Evolutionary conservation across 2,329 filamentous ascomycete species (phyloP).

Genomic region (Scytalidium sp.): DNA sequence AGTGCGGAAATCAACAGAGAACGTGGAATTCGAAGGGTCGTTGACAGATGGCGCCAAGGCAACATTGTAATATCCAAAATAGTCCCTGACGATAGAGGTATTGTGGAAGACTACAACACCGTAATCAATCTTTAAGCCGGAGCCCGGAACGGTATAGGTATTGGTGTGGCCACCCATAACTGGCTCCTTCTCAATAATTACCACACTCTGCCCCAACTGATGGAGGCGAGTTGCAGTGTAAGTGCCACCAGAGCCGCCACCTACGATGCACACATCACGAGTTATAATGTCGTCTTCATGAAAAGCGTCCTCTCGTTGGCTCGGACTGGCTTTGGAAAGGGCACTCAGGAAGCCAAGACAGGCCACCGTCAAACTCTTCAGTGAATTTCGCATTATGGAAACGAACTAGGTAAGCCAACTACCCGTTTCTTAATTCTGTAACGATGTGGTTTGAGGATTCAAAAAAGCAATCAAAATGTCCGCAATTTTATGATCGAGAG

Average conservation of each 20-base stretch:
- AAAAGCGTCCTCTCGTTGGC: too few relatives aligned
- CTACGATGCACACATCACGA: conserved; percentile 30
- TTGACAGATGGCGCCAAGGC: neutral
- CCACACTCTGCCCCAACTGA: conserved; percentile 28
- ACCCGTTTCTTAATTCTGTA: too few relatives aligned
- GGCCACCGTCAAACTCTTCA: too few relatives aligned
- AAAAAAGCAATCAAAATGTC: too few relatives aligned
- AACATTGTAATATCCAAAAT: conserved; percentile 40
- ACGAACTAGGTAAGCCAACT: too few relatives aligned
- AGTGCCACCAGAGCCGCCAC: conserved; percentile 32
- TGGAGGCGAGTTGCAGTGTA: conserved; percentile 30
- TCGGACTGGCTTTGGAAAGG: too few relatives aligned
- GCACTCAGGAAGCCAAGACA: too few relatives aligned
- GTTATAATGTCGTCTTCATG: neutral
- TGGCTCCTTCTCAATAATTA: conserved; percentile 32
- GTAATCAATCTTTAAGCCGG: conserved; percentile 2
- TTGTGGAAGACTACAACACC: conserved; percentile 35
- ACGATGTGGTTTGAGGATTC: too few relatives aligned
- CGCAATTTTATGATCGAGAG: too few relatives aligned
- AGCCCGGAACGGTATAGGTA: conserved; percentile 11
- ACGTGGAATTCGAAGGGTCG: neutral
- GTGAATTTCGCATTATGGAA: too few relatives aligned
- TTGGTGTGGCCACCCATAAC: conserved; percentile 24
- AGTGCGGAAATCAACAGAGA: conserved; percentile 3
- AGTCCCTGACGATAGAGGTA: conserved; percentile 35